Conservation (phyloP, 768 basidiomycete genomes). For the Termitomyces sp. region DNA sequence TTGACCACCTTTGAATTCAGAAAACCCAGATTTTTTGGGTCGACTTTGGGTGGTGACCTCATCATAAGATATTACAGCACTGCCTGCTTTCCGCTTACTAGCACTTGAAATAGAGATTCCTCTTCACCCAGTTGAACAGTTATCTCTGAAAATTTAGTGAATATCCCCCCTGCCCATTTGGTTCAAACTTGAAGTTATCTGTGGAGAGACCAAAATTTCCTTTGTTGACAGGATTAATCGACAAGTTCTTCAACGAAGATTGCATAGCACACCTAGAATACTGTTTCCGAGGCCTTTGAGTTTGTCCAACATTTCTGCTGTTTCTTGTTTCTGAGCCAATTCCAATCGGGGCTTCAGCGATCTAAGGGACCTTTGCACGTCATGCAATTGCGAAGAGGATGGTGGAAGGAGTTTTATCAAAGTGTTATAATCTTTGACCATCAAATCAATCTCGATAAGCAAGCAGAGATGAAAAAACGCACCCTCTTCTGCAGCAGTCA, state of each 20-base stretch:
- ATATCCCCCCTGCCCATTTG: constrained; percentile 94
- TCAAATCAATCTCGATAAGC: not conserved
- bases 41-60: not conserved
- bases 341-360: constrained; percentile 66
- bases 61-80: too few species aligned
- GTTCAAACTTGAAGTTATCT: constrained; percentile 95
- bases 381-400: constrained; percentile 44
- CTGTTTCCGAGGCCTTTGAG: constrained; percentile 91
- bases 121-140: not conserved
- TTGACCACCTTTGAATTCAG: constrained; percentile 8
- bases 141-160: constrained; percentile 80
- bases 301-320: constrained; percentile 88
- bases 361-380: constrained; percentile 46
- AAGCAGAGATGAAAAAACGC: not conserved
- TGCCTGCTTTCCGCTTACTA: too few species aligned
- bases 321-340: constrained; percentile 80
- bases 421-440: constrained; percentile 64
- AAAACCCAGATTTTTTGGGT: not conserved
- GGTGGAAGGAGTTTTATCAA: constrained; percentile 65
- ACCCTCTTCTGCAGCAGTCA: constrained; percentile 87
- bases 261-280: constrained; percentile 60
- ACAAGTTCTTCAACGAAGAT: not conserved
- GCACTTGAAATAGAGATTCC: not conserved
- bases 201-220: constrained; percentile 94
- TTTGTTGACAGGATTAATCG: constrained; percentile 23